A percentile compares a stretch with the other conserved stretches of the same genome.
Conservation (phyloP, 2,329 filamentous ascomycete species). For the Daldinia eschscholtzii region DNA sequence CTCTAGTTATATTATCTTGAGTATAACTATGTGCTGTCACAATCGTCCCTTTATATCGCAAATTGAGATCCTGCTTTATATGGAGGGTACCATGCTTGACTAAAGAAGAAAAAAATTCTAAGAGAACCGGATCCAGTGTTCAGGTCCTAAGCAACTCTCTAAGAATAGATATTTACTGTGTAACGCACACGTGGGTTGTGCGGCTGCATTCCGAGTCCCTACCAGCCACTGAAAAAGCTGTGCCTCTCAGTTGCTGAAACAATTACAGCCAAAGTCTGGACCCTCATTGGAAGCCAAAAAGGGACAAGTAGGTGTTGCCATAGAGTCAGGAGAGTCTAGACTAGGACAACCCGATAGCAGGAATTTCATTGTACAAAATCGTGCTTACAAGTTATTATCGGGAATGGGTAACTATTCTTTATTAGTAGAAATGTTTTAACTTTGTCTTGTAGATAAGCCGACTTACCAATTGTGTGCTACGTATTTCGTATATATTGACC, state of each 20-base stretch:
- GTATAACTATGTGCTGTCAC: too few species aligned
- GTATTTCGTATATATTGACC: not conserved
- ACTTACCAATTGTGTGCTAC: not conserved
- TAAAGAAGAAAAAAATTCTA: too few species aligned
- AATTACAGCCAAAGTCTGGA: not conserved
- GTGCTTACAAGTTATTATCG: not conserved
- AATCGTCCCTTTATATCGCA: too few species aligned
- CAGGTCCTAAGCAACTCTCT: not conserved
- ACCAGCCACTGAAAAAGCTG: slow-evolving; percentile 1
- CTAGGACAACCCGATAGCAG: not conserved
- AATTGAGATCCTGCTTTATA: too few species aligned
- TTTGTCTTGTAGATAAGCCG: not conserved
- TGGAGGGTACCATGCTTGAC: too few species aligned
- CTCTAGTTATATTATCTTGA: too few species aligned
- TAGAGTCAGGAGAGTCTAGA: too few species aligned
- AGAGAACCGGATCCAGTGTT: too few species aligned
- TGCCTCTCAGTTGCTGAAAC: slow-evolving; percentile 2
- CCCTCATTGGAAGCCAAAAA: not conserved
- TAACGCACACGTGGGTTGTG: not conserved
- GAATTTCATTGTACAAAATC: not conserved
- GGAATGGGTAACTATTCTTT: not conserved
- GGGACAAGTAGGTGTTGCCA: not conserved
- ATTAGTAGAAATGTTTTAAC: not conserved
- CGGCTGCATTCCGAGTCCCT: not conserved
- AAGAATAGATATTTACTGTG: not conserved